Percentiles rank a stretch among this genome's conserved stretches.
phyloP scores from a whole-genome alignment of 805 yeast genomes.

The Ogataea saltuana region DNA sequence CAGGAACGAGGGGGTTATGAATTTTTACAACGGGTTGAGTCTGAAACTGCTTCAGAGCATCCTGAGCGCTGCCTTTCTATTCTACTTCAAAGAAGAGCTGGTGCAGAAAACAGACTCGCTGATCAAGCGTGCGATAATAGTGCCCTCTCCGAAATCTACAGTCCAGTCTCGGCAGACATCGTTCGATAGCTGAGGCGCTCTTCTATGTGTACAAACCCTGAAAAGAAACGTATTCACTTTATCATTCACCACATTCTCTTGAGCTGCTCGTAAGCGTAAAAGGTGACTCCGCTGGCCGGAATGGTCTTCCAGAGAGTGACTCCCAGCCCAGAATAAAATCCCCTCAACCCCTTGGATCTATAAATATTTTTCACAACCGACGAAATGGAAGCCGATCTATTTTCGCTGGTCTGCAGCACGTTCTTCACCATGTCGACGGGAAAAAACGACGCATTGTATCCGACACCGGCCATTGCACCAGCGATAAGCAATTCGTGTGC shows the following conservation, averaged over 20 bases:
- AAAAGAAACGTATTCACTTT: conserved; percentile 18
- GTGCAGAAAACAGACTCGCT: conserved; percentile 57
- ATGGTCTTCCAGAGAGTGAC: conserved; percentile 79
- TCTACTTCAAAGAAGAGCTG: conserved; percentile 87
- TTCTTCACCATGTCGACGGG: conserved; percentile 93
- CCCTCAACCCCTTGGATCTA: conserved; percentile 59
- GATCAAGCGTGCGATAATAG: conserved; percentile 35
- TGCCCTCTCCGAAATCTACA: background rate
- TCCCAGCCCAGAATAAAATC: conserved; percentile 82
- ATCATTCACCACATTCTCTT: conserved; percentile 34
- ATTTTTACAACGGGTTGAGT: conserved; percentile 78
- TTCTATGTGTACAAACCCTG: too few relatives aligned
- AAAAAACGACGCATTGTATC: conserved; percentile 75
- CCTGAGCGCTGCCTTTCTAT: conserved; percentile 84
- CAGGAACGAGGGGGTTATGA: conserved; percentile 67
- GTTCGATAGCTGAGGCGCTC: too few relatives aligned
- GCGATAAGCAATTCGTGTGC: conserved; percentile 62
- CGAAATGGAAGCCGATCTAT: conserved; percentile 30
- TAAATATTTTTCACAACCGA: conserved; percentile 44
- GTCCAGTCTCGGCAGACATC: too few relatives aligned
- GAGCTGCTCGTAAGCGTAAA: conserved; percentile 71
- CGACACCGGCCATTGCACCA: conserved; percentile 86
- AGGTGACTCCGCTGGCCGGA: conserved; percentile 89
- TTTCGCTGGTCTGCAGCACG: conserved; percentile 64
- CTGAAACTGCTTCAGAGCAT: conserved; percentile 84